A percentile compares a stretch with the other conserved stretches of the same genome.
Conservation (phyloP, 768 basidiomycete genomes). For the Boletus tylopilopsis region DNA sequence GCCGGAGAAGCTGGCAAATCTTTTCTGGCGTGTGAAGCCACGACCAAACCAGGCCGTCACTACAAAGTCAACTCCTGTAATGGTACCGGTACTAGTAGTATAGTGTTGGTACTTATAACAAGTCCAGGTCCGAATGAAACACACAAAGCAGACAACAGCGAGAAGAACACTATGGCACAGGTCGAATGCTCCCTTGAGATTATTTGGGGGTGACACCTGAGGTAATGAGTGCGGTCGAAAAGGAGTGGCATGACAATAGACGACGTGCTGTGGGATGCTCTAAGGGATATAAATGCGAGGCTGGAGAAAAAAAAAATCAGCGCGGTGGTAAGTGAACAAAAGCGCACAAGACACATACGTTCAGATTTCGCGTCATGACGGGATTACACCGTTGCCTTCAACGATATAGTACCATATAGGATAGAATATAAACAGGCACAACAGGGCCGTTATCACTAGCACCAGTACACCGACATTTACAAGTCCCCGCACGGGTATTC, state of each 20-base stretch:
- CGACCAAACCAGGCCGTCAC: constrained; percentile 12
- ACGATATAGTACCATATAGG: constrained; percentile 51
- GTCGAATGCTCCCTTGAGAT: constrained; percentile 3
- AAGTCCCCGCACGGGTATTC: constrained; percentile 45
- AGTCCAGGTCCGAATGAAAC: neutral
- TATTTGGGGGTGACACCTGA: constrained; percentile 11
- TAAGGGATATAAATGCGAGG: constrained; percentile 8
- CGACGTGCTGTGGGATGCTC: neutral
- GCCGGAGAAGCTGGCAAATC: neutral
- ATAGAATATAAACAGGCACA: constrained; percentile 78
- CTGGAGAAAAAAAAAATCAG: neutral
- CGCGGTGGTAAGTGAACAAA: neutral
- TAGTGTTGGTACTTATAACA: no score
- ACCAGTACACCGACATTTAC: constrained; percentile 69
- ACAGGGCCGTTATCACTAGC: constrained; percentile 54
- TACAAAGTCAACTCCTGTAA: neutral
- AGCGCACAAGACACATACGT: constrained; percentile 5
- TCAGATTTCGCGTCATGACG: constrained; percentile 5
- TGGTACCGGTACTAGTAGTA: constrained; percentile 1
- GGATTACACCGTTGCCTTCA: neutral
- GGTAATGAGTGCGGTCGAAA: neutral
- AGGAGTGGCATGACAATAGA: neutral
- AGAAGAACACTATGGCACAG: neutral
- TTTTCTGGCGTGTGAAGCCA: constrained; percentile 13
- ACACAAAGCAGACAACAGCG: neutral